Conservation (phyloP, 2,329 filamentous ascomycete genomes). For the Scytalidium sp. region DNA sequence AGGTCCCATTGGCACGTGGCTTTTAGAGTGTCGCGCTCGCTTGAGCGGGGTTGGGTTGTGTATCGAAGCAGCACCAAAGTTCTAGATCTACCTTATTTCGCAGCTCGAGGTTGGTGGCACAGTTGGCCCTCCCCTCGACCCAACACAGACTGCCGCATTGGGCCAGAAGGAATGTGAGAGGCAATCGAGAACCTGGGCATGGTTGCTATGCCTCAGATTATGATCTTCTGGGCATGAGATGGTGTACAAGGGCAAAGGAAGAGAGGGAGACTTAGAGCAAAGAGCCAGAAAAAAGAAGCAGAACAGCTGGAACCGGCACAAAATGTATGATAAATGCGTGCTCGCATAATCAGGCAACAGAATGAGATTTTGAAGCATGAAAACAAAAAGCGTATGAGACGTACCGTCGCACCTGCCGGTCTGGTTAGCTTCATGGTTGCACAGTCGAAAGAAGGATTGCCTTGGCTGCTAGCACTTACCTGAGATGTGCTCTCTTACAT, state of each 20-base stretch:
- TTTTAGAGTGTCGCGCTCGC: constrained; percentile 8
- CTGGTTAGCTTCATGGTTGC: constrained; percentile 28
- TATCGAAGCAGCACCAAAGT: constrained; percentile 2
- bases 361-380: constrained; percentile 7
- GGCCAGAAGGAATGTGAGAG: constrained; percentile 2
- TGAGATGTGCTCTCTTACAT: constrained; percentile 79
- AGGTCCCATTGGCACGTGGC: not conserved
- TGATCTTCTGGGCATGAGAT: constrained; percentile 29
- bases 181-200: not conserved
- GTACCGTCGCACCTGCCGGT: constrained; percentile 59
- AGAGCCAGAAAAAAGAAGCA: not conserved
- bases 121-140: not conserved
- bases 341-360: constrained; percentile 8
- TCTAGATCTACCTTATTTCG: not conserved
- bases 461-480: constrained; percentile 35
- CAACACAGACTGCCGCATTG: constrained; percentile 6
- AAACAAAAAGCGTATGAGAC: constrained; percentile 41
- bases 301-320: not conserved
- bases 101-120: not conserved
- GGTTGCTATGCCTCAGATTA: too few relatives aligned
- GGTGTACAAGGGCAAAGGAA: not conserved
- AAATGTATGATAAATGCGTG: not conserved
- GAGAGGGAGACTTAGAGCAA: not conserved
- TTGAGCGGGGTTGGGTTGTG: constrained; percentile 16
- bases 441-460: not conserved